Percentiles rank a stretch among this genome's conserved stretches.
Evolutionary conservation across 805 yeast genomes (phyloP).

Genomic region (Zygosaccharomyces gambellarensis): DNA sequence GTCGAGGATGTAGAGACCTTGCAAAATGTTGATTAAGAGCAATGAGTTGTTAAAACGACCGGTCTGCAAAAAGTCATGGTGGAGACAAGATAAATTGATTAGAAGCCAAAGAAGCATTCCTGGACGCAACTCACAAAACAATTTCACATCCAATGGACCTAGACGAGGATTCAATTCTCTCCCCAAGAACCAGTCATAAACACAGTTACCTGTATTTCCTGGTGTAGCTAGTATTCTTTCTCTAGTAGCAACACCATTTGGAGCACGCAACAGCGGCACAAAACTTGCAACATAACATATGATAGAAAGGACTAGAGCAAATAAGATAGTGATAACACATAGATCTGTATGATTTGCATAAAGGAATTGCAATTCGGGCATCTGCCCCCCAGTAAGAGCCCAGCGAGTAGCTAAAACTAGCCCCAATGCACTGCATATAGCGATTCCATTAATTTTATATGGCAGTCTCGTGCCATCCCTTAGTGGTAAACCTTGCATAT

Average conservation of each 20-base stretch:
- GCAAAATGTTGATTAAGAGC: conserved; percentile 60
- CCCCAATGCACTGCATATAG: conserved; percentile 42
- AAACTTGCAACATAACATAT: conserved; percentile 67
- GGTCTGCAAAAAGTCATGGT: conserved; percentile 62
- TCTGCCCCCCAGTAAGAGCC: conserved; percentile 43
- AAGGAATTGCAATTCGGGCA: conserved; percentile 78
- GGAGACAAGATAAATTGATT: conserved; percentile 72
- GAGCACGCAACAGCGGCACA: conserved; percentile 43
- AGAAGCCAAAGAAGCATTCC: conserved; percentile 85
- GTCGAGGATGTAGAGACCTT: conserved; percentile 80
- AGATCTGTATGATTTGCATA: conserved; percentile 65
- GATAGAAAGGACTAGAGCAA: conserved; percentile 57
- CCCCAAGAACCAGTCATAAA: conserved; percentile 96
- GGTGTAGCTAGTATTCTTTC: conserved; percentile 77
- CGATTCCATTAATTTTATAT: conserved; percentile 79
- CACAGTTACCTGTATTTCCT: conserved; percentile 70
- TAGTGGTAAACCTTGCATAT: conserved; percentile 58
- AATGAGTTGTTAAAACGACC: conserved; percentile 70
- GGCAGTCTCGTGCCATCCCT: conserved; percentile 69
- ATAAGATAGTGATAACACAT: conserved; percentile 55
- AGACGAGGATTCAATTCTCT: conserved; percentile 91
- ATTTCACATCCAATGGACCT: conserved; percentile 79
- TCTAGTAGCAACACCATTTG: conserved; percentile 49
- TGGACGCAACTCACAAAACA: conserved; percentile 91
- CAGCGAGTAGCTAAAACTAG: conserved; percentile 48